A percentile compares a stretch with the other conserved stretches of the same genome.
These are phyloP conservation scores for Ichthyophonus hoferi DNA, from an alignment of 208 protist genomes.

Conservation along the genomic window DNA sequence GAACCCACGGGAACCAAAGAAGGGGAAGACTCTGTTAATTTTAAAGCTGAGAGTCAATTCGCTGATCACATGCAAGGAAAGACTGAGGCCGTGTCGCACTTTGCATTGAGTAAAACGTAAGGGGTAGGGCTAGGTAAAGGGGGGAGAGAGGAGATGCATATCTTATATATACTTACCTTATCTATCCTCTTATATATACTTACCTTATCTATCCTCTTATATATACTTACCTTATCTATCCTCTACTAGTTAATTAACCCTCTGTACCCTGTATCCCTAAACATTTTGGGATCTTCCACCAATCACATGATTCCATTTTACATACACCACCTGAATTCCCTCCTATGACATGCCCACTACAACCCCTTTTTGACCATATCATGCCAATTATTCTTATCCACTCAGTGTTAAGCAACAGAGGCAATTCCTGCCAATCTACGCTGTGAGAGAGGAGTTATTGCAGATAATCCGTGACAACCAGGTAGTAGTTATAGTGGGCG, in stretches of 20 bases:
- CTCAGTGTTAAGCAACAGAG: neutral
- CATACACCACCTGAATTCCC: too few species aligned
- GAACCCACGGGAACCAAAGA: neutral
- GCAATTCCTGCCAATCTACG: conserved; percentile 48
- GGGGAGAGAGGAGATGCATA: conserved; percentile 17
- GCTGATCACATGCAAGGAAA: conserved; percentile 50
- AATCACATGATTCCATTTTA: too few species aligned
- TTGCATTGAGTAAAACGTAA: conserved; percentile 54
- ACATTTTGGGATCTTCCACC: too few species aligned
- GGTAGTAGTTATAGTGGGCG: conserved; percentile 72
- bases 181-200: too few species aligned
- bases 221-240: too few species aligned
- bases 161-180: too few species aligned
- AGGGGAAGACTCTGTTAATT: conserved; percentile 32
- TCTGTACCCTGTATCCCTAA: too few species aligned
- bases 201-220: too few species aligned
- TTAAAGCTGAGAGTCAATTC: conserved; percentile 54
- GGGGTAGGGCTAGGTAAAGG: neutral
- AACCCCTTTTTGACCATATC: too few species aligned
- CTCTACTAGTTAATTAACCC: too few species aligned
- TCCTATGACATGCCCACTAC: too few species aligned
- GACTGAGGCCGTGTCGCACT: conserved; percentile 44
- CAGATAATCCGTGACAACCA: conserved; percentile 64
- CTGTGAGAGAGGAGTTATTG: conserved; percentile 54
- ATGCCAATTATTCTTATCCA: too few species aligned